Conservation (phyloP, 2,329 filamentous ascomycete genomes). For the Apiospora malaysiana region DNA sequence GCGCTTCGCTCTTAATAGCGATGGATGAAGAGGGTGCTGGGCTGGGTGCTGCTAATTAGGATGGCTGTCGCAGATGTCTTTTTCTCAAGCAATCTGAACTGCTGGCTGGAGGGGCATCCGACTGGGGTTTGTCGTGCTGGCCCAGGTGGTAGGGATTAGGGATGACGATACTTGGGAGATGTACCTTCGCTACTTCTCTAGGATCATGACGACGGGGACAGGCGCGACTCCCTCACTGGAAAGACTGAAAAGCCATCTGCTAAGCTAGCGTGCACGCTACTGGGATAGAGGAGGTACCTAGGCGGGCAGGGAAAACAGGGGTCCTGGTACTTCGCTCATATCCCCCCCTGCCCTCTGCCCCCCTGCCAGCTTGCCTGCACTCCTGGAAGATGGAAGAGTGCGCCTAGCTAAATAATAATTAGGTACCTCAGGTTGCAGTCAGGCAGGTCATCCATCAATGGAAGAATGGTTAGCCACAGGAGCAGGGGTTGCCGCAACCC, state of each 20-base stretch:
- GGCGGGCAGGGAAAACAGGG: slow-evolving; percentile 7
- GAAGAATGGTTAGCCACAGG: slow-evolving; percentile 10
- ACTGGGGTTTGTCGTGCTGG: slow-evolving; percentile 11
- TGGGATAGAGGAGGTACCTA: not conserved
- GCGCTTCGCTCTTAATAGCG: slow-evolving; percentile 14
- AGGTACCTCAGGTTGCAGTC: slow-evolving; percentile 14
- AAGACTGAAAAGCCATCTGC: not conserved
- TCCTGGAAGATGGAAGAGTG: not conserved
- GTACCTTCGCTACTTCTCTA: not conserved
- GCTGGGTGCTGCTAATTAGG: slow-evolving; percentile 7
- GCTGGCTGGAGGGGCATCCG: slow-evolving; percentile 7
- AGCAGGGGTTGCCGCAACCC: slow-evolving; percentile 10
- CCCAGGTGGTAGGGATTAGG: slow-evolving; percentile 11
- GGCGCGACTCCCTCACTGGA: not conserved
- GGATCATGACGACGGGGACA: slow-evolving; percentile 5
- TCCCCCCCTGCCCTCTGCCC: not conserved
- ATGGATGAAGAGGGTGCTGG: not conserved
- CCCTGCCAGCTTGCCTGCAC: not conserved
- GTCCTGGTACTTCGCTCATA: not conserved
- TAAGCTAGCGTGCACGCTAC: not conserved
- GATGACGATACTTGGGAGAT: too few relatives aligned
- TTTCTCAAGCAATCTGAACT: not conserved
- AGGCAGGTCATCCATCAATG: not conserved
- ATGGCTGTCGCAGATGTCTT: slow-evolving; percentile 8
- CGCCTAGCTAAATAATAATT: not conserved